Base-by-base conservation (phyloP, 148 eudicot species). In the Nepenthes gracilis region DNA sequence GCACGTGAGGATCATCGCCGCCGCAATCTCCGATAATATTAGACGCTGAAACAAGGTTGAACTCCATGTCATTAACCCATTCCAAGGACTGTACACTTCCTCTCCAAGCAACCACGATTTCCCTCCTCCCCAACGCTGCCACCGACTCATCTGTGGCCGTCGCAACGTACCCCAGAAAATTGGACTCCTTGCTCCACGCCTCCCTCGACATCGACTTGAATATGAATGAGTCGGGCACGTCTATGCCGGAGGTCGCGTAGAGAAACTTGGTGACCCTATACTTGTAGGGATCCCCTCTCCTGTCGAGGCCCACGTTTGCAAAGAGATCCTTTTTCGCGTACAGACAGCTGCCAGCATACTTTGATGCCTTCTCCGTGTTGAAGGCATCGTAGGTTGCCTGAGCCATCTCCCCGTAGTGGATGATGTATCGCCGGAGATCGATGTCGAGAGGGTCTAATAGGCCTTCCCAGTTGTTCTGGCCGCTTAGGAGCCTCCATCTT, bases 401-500 rank as follows among this genome's bases (percentile, higher is more conserved):
- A 53, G 93, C 83, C 82, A 82, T 70, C 53, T 92, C 87, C 1
- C 97, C 96, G 38, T 92, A 92, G 68, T 83, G 86, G 47, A 88
- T 76, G 15, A 92, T 43, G 74, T 79, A 78, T 23, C 47, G 62
- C 0, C 97, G 86, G 36, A 92, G 96, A 54, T 88, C 77, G 9
- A 67, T 61, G 68, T 88, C 90, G 35, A 81, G 66, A 9, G 90
- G 90, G 12, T 92, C 78, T 7, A 92, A 70, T 9, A 91, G 64
- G 7, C 72, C 76, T 14, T 78, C 69, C 97, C 97, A 91, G 37
- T 85, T 67, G 14, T 65, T 68, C 9, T 63, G 62, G 4, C 97
- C 97, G 57, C 86, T 83, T 1, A 92, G 74, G 33, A 61, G 61
- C 56, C 69, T 77, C 97, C 97, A 92, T 63, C 60, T 81, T 51